These are phyloP conservation scores for Fraxinus pennsylvanica DNA, from an alignment of 257 asterid genomes.

Conservation along the genomic window DNA sequence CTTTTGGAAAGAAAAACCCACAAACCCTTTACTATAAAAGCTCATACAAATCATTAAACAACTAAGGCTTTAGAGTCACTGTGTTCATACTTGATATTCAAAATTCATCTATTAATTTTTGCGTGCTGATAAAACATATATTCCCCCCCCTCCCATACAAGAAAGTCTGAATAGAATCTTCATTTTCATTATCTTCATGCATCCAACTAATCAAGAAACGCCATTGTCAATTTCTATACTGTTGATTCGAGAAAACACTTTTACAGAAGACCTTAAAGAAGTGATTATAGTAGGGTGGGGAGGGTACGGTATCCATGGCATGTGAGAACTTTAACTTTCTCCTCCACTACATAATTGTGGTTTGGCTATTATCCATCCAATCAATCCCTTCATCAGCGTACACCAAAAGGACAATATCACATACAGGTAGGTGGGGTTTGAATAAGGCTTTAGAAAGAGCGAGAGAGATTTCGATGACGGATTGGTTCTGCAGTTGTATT, in stretches of 20 bases:
- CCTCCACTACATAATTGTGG: background rate
- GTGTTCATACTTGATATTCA: background rate
- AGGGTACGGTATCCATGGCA: background rate
- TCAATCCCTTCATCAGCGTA: background rate
- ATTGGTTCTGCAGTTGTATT: background rate
- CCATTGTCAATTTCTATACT: background rate
- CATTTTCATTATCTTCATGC: conserved; percentile 15
- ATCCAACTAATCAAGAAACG: conserved; percentile 10
- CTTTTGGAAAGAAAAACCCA: conserved; percentile 4
- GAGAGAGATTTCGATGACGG: background rate
- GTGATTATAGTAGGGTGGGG: background rate
- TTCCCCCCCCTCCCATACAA: background rate
- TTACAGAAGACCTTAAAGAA: background rate
- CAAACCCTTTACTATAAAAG: background rate
- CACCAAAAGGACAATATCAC: background rate
- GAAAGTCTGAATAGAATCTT: background rate
- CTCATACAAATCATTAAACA: background rate
- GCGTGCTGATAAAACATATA: background rate
- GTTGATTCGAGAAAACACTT: background rate
- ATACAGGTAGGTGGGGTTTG: background rate
- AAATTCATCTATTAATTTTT: background rate
- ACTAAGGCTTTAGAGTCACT: conserved; percentile 26
- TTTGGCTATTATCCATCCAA: background rate
- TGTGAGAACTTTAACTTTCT: background rate
- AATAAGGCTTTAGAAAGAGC: background rate